Percentiles rank a stretch among this genome's conserved stretches.
Evolutionary conservation across 495 filamentous ascomycete species (phyloP).

Genomic region (Penicillium salamii): DNA sequence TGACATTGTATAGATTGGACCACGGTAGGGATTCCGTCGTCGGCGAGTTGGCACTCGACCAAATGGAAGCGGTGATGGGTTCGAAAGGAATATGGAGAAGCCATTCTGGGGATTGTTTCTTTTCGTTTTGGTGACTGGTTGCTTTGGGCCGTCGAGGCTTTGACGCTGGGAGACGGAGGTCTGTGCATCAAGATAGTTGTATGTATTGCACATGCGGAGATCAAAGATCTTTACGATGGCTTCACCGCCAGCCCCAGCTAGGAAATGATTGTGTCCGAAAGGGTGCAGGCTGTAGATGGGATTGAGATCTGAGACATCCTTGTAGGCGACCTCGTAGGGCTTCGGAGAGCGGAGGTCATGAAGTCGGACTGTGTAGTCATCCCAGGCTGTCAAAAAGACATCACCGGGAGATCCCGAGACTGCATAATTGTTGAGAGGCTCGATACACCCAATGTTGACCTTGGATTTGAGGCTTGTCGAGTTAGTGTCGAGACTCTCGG

Average conservation of each 20-base stretch:
- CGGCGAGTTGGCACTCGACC: constrained; percentile 6
- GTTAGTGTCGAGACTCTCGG: constrained; percentile 20
- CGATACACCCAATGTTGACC: constrained; percentile 49
- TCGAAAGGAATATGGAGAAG: constrained; percentile 40
- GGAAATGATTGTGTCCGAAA: constrained; percentile 53
- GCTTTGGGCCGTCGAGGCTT: not conserved
- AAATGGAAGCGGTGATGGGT: constrained; percentile 13
- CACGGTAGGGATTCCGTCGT: constrained; percentile 29
- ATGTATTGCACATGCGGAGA: constrained; percentile 53
- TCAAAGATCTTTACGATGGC: constrained; percentile 65
- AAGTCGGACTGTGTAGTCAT: constrained; percentile 60
- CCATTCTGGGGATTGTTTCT: constrained; percentile 25
- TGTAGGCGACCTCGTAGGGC: constrained; percentile 46
- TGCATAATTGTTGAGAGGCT: constrained; percentile 41
- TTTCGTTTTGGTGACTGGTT: not conserved
- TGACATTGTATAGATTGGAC: constrained; percentile 58
- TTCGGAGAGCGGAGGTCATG: constrained; percentile 61
- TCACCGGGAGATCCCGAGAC: constrained; percentile 36
- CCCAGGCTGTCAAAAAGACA: constrained; percentile 61
- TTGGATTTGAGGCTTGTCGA: constrained; percentile 7
- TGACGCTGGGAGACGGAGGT: not conserved
- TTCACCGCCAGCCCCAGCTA: constrained; percentile 55
- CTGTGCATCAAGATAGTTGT: constrained; percentile 36
- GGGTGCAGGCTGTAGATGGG: constrained; percentile 59
- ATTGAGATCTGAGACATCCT: constrained; percentile 53